phyloP scores from a whole-genome alignment of 2,329 filamentous ascomycete species.

The Falciphora oryzae region DNA sequence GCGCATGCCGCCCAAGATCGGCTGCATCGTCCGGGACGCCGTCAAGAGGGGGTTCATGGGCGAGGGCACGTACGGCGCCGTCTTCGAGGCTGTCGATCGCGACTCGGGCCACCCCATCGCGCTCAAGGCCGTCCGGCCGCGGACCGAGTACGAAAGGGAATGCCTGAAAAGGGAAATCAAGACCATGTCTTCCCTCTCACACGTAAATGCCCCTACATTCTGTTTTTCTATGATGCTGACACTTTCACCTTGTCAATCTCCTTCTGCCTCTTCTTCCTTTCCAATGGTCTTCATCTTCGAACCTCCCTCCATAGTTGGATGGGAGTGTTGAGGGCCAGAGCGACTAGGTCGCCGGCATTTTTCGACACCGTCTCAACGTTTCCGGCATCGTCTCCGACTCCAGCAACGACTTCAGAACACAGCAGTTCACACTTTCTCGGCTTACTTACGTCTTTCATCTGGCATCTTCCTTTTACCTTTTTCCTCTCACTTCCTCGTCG shows the following conservation, averaged over 20 bases:
- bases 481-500: background rate
- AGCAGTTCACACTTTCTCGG: background rate
- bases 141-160: constrained; percentile 1
- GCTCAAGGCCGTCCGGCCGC: background rate
- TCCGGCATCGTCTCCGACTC: no score
- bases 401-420: background rate
- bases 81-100: background rate
- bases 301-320: background rate
- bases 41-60: constrained; percentile 1
- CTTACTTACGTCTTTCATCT: background rate
- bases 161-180: background rate
- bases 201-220: background rate
- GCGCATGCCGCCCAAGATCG: background rate
- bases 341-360: background rate
- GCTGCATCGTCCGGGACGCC: background rate
- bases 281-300: background rate
- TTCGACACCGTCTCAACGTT: no score
- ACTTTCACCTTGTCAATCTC: background rate
- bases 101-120: background rate
- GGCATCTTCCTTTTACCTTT: background rate
- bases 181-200: constrained; percentile 1
- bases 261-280: background rate
- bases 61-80: background rate
- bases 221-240: background rate
- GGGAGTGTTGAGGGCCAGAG: background rate